Percentiles rank a stretch among this genome's conserved stretches.
Evolutionary conservation across 306 rosid genomes (phyloP).

Genomic region (Trifolium repens): DNA sequence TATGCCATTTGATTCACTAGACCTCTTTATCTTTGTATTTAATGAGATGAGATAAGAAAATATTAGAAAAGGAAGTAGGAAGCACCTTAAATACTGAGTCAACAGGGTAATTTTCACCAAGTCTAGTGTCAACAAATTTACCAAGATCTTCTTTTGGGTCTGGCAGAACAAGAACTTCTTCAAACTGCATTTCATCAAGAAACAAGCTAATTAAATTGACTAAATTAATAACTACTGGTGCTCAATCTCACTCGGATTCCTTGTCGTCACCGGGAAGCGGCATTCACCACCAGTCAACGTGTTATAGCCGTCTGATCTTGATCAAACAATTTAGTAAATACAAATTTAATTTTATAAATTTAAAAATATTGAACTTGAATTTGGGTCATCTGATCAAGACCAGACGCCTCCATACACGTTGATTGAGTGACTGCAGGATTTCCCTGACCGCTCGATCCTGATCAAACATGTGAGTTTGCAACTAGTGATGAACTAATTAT

Average conservation of each 20-base stretch:
- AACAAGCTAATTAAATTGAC: conserved; percentile 32
- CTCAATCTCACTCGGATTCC: neutral
- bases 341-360: too few relatives aligned
- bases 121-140: conserved; percentile 58
- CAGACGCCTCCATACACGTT: too few relatives aligned
- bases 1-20: conserved; percentile 14
- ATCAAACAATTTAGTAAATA: too few relatives aligned
- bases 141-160: conserved; percentile 58
- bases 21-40: neutral
- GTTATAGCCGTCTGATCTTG: too few relatives aligned
- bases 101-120: conserved; percentile 54
- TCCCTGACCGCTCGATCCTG: too few relatives aligned
- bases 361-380: too few relatives aligned
- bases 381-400: too few relatives aligned
- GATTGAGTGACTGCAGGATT: too few relatives aligned
- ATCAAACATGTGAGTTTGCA: neutral
- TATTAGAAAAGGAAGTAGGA: neutral
- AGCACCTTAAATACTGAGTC: conserved; percentile 65
- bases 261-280: too few relatives aligned
- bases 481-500: neutral
- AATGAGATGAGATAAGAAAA: neutral
- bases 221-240: neutral
- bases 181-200: conserved; percentile 65
- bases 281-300: too few relatives aligned
- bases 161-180: conserved; percentile 53